Evolutionary conservation across 1,284 basidiomycete genomes (phyloP).

Genomic region (Cystobasidium slooffiae): DNA sequence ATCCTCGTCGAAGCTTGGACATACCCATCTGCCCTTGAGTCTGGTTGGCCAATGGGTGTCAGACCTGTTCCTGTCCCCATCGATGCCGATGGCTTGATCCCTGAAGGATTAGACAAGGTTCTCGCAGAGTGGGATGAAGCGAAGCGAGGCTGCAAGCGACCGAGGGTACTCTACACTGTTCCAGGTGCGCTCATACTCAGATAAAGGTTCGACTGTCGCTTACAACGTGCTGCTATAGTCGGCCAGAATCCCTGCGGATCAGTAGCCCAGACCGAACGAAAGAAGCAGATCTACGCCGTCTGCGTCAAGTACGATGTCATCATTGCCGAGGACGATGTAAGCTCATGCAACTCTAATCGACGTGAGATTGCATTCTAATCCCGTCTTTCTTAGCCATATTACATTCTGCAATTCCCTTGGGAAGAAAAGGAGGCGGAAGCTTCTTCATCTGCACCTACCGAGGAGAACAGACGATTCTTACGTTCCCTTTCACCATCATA

Average conservation of each 20-base stretch:
- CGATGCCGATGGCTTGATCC: constrained; percentile 73
- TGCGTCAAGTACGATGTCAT: constrained; percentile 72
- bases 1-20: constrained; percentile 67
- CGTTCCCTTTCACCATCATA: constrained; percentile 69
- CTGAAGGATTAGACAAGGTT: constrained; percentile 66
- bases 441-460: background rate
- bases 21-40: constrained; percentile 59
- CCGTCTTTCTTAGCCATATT: constrained; percentile 79
- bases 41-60: constrained; percentile 62
- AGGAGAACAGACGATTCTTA: constrained; percentile 59
- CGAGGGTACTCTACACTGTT: constrained; percentile 74
- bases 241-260: constrained; percentile 81
- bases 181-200: constrained; percentile 56
- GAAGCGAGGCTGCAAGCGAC: constrained; percentile 65
- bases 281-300: constrained; percentile 76
- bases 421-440: constrained; percentile 23
- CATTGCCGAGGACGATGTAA: constrained; percentile 54
- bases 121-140: constrained; percentile 71
- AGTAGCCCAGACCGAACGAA: constrained; percentile 64
- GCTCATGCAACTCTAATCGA: constrained; percentile 47
- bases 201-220: too few species aligned
- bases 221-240: too few species aligned
- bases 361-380: constrained; percentile 13
- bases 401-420: constrained; percentile 65
- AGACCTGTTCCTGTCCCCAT: constrained; percentile 67